Percentiles rank a stretch among this genome's conserved stretches.
phyloP scores from a whole-genome alignment of 805 yeast species.

The Myxozyma udenii region DNA sequence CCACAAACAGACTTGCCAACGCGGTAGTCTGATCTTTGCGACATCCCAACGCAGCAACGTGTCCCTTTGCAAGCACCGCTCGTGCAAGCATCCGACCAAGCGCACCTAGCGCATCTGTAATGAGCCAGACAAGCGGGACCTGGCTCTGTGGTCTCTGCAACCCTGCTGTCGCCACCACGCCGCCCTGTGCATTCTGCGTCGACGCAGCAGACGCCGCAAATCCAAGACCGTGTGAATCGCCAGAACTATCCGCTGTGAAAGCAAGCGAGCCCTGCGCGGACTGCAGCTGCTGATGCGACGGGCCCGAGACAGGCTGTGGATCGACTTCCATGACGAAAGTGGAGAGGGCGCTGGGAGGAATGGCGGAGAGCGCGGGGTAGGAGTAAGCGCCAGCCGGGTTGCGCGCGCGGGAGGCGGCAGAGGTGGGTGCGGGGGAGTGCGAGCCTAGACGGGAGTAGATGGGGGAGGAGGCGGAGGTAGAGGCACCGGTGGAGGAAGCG shows the following conservation, averaged over 20 bases:
- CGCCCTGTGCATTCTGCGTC: background rate
- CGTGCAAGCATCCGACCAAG: conserved; percentile 28
- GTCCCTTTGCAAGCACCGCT: conserved; percentile 20
- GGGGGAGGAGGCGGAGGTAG: background rate
- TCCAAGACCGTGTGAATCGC: background rate
- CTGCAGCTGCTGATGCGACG: background rate
- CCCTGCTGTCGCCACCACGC: background rate
- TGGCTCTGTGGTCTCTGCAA: background rate
- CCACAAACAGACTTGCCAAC: conserved; percentile 9
- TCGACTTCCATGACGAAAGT: conserved; percentile 14
- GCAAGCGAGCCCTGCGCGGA: background rate
- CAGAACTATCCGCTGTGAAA: background rate
- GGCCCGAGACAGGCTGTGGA: background rate
- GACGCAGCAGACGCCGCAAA: background rate
- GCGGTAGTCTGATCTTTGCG: background rate
- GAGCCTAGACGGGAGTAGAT: background rate
- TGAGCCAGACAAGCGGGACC: conserved; percentile 29
- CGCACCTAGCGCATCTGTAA: conserved; percentile 25
- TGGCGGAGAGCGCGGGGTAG: conserved; percentile 1
- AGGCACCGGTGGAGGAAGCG: background rate
- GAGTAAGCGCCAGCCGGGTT: background rate
- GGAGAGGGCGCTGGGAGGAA: conserved; percentile 7
- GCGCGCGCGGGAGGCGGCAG: background rate
- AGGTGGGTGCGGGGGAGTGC: background rate
- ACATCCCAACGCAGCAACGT: conserved; percentile 27